Evolutionary conservation across 352 stramenopile genomes (phyloP).

Genomic region (Globisporangium abappressorium): DNA sequence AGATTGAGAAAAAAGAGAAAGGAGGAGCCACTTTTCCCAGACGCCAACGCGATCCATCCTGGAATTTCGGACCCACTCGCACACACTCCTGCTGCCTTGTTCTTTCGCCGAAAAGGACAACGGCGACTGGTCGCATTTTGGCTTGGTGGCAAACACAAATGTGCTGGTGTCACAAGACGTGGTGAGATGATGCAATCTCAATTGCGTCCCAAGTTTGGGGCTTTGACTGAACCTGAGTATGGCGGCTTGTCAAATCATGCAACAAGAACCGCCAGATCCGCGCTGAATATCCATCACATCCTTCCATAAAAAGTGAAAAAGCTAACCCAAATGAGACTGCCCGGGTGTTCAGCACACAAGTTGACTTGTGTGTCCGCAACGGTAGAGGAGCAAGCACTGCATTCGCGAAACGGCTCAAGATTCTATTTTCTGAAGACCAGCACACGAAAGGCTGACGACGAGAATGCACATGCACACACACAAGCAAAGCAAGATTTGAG

Average conservation of each 20-base stretch:
- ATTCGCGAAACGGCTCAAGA: slow-evolving; percentile 8
- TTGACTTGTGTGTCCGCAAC: not conserved
- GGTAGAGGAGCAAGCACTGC: not conserved
- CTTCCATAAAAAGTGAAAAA: not conserved
- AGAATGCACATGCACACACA: not conserved
- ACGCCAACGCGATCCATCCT: not conserved
- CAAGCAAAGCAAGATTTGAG: not conserved
- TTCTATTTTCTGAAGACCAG: slow-evolving; percentile 9
- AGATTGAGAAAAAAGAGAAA: slow-evolving; percentile 3
- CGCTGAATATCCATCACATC: not conserved
- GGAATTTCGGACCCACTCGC: not conserved
- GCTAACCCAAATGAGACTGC: not conserved
- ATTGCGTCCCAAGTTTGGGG: not conserved
- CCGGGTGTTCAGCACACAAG: not conserved
- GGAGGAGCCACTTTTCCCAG: slow-evolving; percentile 11
- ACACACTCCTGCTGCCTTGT: not conserved
- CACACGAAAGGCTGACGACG: not conserved
- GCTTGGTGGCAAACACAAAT: not conserved
- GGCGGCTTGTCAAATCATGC: not conserved
- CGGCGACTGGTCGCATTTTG: not conserved
- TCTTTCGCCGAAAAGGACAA: not conserved
- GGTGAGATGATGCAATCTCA: not conserved
- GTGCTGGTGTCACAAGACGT: not conserved
- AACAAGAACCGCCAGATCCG: not conserved
- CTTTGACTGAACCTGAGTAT: not conserved